These are phyloP conservation scores for Chrysoporthe deuterocubensis DNA, from an alignment of 2,329 filamentous ascomycete genomes.

Conservation along the genomic window DNA sequence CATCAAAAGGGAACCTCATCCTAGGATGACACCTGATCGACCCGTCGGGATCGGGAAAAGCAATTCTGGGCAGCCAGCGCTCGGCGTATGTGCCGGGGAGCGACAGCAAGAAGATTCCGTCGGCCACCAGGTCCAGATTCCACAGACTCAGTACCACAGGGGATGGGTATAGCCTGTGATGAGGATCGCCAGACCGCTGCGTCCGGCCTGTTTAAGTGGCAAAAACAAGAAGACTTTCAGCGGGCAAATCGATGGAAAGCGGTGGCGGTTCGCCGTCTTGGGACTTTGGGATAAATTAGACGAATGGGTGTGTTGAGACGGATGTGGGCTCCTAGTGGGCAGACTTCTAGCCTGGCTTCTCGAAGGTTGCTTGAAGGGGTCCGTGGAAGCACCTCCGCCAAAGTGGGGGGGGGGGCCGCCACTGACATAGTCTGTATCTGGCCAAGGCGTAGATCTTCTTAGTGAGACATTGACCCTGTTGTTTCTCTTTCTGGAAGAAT, in stretches of 20 bases:
- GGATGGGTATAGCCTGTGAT: neutral
- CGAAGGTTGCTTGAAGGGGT: neutral
- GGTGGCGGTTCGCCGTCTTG: neutral
- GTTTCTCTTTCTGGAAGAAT: neutral
- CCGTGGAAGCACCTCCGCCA: neutral
- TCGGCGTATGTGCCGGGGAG: neutral
- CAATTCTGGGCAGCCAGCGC: neutral
- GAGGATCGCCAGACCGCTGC: neutral
- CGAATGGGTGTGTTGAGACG: neutral
- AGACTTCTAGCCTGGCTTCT: conserved; percentile 12
- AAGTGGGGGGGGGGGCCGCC: neutral
- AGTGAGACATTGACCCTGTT: neutral
- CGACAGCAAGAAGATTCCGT: neutral
- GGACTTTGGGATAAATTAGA: neutral
- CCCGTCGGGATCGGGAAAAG: neutral
- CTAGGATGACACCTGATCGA: neutral
- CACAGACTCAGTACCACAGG: neutral
- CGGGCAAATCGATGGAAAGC: neutral
- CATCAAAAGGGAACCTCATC: neutral
- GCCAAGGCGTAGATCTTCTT: neutral
- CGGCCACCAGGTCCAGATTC: neutral
- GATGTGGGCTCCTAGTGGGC: neutral
- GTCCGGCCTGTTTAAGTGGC: neutral
- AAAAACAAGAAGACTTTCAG: neutral
- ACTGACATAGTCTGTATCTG: neutral